These are phyloP conservation scores for Rutstroemia sp. DNA, from an alignment of 2,329 filamentous ascomycete genomes.

Conservation along the genomic window DNA sequence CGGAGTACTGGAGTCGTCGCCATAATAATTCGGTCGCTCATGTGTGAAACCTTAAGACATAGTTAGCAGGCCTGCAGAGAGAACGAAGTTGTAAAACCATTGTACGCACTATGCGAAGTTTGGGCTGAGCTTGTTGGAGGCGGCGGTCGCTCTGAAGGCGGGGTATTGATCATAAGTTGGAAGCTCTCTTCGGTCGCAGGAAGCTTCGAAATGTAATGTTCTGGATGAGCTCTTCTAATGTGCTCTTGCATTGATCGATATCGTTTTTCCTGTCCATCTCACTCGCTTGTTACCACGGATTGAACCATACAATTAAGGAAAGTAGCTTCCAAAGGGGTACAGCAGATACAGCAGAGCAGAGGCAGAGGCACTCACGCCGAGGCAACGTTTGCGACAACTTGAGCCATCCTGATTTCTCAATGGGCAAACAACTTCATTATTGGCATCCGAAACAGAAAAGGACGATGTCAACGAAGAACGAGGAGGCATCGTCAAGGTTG, in stretches of 20 bases:
- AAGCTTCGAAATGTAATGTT: conserved; percentile 96
- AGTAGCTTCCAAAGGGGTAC: conserved; percentile 22
- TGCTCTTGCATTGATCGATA: conserved; percentile 99
- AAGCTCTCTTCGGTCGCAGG: conserved; percentile 98
- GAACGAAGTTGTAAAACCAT: background rate
- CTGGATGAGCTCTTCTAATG: conserved; percentile 91
- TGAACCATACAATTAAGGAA: conserved; percentile 25
- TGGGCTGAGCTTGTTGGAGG: conserved; percentile 24
- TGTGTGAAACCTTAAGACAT: conserved; percentile 41
- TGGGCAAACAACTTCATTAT: conserved; percentile 95
- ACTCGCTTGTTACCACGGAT: conserved; percentile 28
- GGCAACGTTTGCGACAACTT: conserved; percentile 93
- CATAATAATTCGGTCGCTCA: conserved; percentile 60
- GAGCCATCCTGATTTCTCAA: conserved; percentile 94
- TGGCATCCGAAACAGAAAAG: conserved; percentile 85
- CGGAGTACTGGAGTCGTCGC: conserved; percentile 58
- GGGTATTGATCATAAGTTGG: conserved; percentile 29
- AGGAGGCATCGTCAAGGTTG: conserved; percentile 67
- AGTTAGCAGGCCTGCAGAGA: conserved; percentile 21
- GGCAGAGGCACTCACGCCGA: conserved; percentile 74
- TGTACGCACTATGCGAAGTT: conserved; percentile 23
- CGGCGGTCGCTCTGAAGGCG: conserved; percentile 47
- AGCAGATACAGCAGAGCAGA: conserved; percentile 26
- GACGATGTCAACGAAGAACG: conserved; percentile 80
- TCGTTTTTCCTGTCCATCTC: conserved; percentile 66